phyloP scores from a whole-genome alignment of 192 early-diverging fungal genomes.

The Coemansia sp. region DNA sequence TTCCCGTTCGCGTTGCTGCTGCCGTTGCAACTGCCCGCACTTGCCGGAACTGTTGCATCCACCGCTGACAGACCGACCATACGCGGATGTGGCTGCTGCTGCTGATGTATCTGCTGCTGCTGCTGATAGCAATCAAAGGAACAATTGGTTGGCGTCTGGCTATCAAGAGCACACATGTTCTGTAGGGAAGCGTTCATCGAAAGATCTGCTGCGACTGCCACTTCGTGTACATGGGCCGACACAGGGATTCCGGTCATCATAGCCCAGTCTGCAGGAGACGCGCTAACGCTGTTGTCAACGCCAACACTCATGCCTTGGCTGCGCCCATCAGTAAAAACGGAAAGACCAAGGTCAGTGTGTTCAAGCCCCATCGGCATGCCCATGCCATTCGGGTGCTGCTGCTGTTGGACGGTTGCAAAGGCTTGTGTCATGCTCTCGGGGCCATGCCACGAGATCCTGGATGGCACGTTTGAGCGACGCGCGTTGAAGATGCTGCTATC shows the following conservation, averaged over 20 bases:
- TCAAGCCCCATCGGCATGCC: constrained; percentile 42
- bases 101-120: constrained; percentile 18
- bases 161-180: constrained; percentile 36
- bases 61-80: constrained; percentile 13
- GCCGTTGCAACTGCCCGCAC: constrained; percentile 9
- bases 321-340: constrained; percentile 37
- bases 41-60: constrained; percentile 19
- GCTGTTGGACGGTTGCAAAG: constrained; percentile 35
- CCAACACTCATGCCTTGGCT: constrained; percentile 22
- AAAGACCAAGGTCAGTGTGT: constrained; percentile 28
- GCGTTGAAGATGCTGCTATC: constrained; percentile 21
- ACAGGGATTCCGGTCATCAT: constrained; percentile 47
- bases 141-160: constrained; percentile 9
- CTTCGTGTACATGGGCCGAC: constrained; percentile 9
- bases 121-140: constrained; percentile 8
- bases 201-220: constrained; percentile 17
- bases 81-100: constrained; percentile 18
- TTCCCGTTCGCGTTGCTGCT: constrained; percentile 7
- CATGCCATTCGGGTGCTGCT: constrained; percentile 28
- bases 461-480: constrained; percentile 35
- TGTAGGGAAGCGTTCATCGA: constrained; percentile 30
- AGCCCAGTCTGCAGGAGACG: constrained; percentile 43
- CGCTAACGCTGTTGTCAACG: constrained; percentile 18
- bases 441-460: constrained; percentile 53
- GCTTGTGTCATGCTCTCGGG: constrained; percentile 48